phyloP scores from a whole-genome alignment of 805 yeast genomes.

The Cyberlindnera amylophila region DNA sequence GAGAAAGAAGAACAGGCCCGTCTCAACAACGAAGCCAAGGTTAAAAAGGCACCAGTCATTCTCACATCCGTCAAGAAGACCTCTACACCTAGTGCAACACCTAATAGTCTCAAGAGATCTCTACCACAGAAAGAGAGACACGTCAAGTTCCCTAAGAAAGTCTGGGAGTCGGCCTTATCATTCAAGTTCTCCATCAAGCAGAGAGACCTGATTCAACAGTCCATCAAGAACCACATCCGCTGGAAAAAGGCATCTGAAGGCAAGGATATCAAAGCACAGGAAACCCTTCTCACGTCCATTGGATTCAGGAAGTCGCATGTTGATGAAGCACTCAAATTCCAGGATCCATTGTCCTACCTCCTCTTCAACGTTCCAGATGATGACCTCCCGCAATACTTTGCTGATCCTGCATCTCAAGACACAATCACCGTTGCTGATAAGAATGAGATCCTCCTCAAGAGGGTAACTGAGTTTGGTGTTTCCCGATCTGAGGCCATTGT shows the following conservation, averaged over 20 bases:
- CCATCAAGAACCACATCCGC: constrained; percentile 52
- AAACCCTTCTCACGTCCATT: constrained; percentile 33
- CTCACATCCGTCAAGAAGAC: constrained; percentile 30
- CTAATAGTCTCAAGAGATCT: neutral
- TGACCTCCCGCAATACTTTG: constrained; percentile 70
- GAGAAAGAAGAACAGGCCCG: constrained; percentile 45
- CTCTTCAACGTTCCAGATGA: constrained; percentile 91
- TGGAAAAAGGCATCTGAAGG: constrained; percentile 38
- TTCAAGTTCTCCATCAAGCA: constrained; percentile 65
- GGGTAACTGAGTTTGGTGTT: constrained; percentile 64
- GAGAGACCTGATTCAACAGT: constrained; percentile 57
- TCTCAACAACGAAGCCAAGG: constrained; percentile 47
- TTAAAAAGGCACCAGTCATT: constrained; percentile 43
- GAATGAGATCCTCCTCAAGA: constrained; percentile 50
- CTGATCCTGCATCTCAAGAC: constrained; percentile 50
- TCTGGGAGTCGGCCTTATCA: constrained; percentile 68
- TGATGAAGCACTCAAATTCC: constrained; percentile 63
- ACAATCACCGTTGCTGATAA: constrained; percentile 42
- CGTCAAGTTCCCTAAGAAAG: constrained; percentile 42
- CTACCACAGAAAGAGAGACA: constrained; percentile 11
- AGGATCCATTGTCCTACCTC: constrained; percentile 45
- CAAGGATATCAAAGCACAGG: constrained; percentile 1
- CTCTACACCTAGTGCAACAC: neutral
- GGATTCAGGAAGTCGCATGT: constrained; percentile 74
- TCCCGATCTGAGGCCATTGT: constrained; percentile 60